Base-by-base conservation (phyloP, 495 filamentous ascomycete genomes). In the Apiosordaria backusii region DNA sequence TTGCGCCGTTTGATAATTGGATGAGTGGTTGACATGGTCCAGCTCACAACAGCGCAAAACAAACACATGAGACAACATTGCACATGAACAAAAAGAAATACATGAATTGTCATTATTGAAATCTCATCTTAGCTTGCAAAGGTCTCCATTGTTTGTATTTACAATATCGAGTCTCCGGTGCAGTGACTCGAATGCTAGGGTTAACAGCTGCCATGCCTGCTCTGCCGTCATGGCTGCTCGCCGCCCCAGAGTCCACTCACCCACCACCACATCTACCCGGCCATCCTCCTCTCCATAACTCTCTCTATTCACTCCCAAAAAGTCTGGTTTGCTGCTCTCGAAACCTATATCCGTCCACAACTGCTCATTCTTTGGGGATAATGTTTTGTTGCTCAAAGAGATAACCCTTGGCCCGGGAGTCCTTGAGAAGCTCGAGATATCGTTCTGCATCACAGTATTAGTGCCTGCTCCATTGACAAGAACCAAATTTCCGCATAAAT, bases 311-410 rank as follows among this genome's bases (percentile, higher is more conserved):
- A 19, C 21, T 23, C 22, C 22, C 22, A 21, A 55, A 55, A 55
- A n/a, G 16, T 23, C 22, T 23, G 18, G 10, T 45, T 55, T 45
- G 18, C 35, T 40, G 21, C 13, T 52, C 52, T 9, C 21, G 2
- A 53, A 27, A 15, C 24, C 2, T 6, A 15, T 29, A 3, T 25
- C 4, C n/a, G 21, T 60, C 13, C 23, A 67, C 63, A 67, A 69
- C 62, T 69, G 61, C 64, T 78, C 70, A 9, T 55, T 40, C 50
- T 75, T 88, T 84, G 29, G 84, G 68, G 63, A 90, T 81, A 76
- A 90, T 91, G 80, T 97, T 96, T 81, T 95, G 90, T 84, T 97
- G 93, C 81, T 94, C 84, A 71, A 93, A 95, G 57, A 94, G 75
- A 76, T 96, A 97, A 70, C 95, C 95, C 81, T 86, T 88, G 72